Percentiles rank a stretch among this genome's conserved stretches.
Conservation (phyloP, 257 asterid species). For the Fraxinus cuspidata region DNA sequence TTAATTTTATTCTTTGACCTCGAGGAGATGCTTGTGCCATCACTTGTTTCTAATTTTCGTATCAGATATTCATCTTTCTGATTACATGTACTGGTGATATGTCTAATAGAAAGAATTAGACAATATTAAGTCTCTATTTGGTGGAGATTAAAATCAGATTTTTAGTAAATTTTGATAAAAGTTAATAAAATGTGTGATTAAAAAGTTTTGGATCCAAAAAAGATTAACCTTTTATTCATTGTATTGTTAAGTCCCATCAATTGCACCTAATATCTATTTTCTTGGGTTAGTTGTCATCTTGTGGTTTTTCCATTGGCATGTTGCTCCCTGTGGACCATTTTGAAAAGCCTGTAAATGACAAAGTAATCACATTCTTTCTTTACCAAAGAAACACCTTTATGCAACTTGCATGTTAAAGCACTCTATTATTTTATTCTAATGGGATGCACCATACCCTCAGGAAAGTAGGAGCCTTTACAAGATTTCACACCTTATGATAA, state of each 20-base stretch:
- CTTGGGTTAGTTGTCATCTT: slow-evolving; percentile 17
- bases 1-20: background rate
- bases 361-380: slow-evolving; percentile 45
- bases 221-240: too few relatives aligned
- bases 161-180: background rate
- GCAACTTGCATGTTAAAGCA: slow-evolving; percentile 45
- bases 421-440: slow-evolving; percentile 43
- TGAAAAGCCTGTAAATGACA: slow-evolving; percentile 40
- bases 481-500: slow-evolving; percentile 64
- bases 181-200: background rate
- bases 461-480: slow-evolving; percentile 36
- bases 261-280: background rate
- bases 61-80: too few relatives aligned
- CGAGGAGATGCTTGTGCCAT: background rate
- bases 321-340: slow-evolving; percentile 27
- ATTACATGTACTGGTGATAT: too few relatives aligned
- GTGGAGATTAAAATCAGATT: background rate
- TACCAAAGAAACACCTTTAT: slow-evolving; percentile 35
- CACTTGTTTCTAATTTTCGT: background rate
- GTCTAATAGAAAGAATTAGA: too few relatives aligned
- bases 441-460: slow-evolving; percentile 29
- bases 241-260: background rate
- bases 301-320: slow-evolving; percentile 22
- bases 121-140: background rate
- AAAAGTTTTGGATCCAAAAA: too few relatives aligned